These are phyloP conservation scores for Trametes villosa DNA, from an alignment of 768 basidiomycete genomes.

Conservation along the genomic window DNA sequence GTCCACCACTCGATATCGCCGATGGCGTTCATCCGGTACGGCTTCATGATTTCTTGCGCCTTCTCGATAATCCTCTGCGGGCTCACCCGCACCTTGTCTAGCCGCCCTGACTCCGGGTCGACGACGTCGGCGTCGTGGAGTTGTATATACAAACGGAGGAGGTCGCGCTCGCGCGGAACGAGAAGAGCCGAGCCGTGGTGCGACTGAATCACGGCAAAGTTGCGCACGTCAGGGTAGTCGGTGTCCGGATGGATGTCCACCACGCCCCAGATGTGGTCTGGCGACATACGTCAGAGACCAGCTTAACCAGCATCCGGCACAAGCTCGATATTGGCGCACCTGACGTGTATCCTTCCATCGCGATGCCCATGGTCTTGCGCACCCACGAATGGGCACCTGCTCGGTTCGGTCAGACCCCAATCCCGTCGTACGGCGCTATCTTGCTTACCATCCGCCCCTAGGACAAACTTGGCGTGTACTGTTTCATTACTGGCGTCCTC, in stretches of 20 bases:
- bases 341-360: constrained; percentile 78
- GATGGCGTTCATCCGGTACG: constrained; percentile 51
- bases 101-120: constrained; percentile 42
- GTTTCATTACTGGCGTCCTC: constrained; percentile 51
- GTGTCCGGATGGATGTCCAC: constrained; percentile 59
- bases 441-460: constrained; percentile 71
- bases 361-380: constrained; percentile 63
- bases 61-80: constrained; percentile 47
- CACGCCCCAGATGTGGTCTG: constrained; percentile 84
- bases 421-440: too few relatives aligned
- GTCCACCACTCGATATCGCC: constrained; percentile 74
- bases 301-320: too few relatives aligned
- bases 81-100: constrained; percentile 44
- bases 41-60: constrained; percentile 43
- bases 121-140: constrained; percentile 46
- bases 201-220: constrained; percentile 54
- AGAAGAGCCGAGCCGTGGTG: constrained; percentile 54
- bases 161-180: constrained; percentile 55
- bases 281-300: background rate
- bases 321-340: constrained; percentile 36
- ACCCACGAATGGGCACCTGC: constrained; percentile 86
- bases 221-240: constrained; percentile 59
- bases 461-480: constrained; percentile 71
- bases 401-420: background rate
- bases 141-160: constrained; percentile 57